Evolutionary conservation across 768 basidiomycete species (phyloP).

Genomic region (Kwoniella sp.): DNA sequence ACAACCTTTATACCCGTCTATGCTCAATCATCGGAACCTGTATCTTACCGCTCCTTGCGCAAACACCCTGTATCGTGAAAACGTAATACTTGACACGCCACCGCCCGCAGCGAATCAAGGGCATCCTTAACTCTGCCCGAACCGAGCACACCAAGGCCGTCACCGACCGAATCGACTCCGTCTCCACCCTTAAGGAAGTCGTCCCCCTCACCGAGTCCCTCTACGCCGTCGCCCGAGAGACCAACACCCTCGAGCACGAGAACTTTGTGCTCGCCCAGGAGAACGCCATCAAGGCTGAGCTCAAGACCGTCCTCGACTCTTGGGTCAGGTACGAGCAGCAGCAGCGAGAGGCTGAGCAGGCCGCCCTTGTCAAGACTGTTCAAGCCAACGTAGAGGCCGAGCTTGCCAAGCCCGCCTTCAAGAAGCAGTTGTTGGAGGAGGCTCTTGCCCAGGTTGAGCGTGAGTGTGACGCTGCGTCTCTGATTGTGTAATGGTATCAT

Average conservation of each 20-base stretch:
- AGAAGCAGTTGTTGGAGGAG: slow-evolving; percentile 78
- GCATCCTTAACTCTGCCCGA: slow-evolving; percentile 77
- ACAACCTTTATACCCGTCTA: too few species aligned
- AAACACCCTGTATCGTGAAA: too few species aligned
- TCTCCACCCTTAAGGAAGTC: slow-evolving; percentile 94
- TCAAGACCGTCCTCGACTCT: slow-evolving; percentile 92
- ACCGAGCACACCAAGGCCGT: slow-evolving; percentile 90
- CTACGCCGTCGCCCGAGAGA: slow-evolving; percentile 94
- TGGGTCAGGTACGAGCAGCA: slow-evolving; percentile 99
- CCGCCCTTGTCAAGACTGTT: slow-evolving; percentile 80
- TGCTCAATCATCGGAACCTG: too few species aligned
- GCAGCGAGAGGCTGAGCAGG: slow-evolving; percentile 93
- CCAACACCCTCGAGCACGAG: slow-evolving; percentile 83
- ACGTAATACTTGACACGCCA: neutral
- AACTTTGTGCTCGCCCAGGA: slow-evolving; percentile 90
- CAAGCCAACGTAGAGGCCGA: slow-evolving; percentile 49
- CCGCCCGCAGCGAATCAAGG: slow-evolving; percentile 65
- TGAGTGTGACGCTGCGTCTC: slow-evolving; percentile 63
- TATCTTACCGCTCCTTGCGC: neutral
- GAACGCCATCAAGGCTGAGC: slow-evolving; percentile 78
- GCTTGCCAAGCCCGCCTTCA: slow-evolving; percentile 73
- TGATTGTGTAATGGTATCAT: too few species aligned
- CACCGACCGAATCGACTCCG: slow-evolving; percentile 85
- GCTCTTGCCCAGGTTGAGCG: slow-evolving; percentile 90
- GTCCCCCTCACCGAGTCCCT: slow-evolving; percentile 85